phyloP scores from a whole-genome alignment of 2,329 filamentous ascomycete genomes.

The Pseudogymnoascus sp. region DNA sequence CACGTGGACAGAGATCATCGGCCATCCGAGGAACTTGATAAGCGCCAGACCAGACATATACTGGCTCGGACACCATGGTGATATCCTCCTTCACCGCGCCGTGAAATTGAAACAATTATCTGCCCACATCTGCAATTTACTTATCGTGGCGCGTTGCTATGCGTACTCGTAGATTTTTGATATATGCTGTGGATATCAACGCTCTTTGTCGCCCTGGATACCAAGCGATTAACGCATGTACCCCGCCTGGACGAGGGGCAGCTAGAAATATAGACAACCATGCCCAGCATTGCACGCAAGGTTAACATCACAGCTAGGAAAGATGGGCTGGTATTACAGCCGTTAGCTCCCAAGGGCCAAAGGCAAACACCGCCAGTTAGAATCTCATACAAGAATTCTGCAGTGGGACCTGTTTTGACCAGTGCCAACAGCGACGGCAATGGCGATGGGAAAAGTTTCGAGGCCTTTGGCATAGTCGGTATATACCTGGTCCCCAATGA shows the following conservation, averaged over 20 bases:
- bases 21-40: conserved; percentile 1
- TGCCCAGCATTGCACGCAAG: conserved; percentile 30
- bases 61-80: neutral
- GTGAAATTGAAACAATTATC: neutral
- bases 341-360: conserved; percentile 24
- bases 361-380: conserved; percentile 23
- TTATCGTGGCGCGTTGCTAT: neutral
- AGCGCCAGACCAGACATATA: neutral
- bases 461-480: conserved; percentile 31
- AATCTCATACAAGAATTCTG: conserved; percentile 26
- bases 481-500: conserved; percentile 12
- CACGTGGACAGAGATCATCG: neutral
- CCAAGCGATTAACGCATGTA: neutral
- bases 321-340: conserved; percentile 30
- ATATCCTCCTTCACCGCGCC: neutral
- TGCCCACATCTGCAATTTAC: neutral
- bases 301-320: conserved; percentile 28
- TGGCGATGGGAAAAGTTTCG: conserved; percentile 23
- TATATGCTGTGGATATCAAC: neutral
- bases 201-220: neutral
- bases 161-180: neutral
- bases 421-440: conserved; percentile 12
- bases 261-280: conserved; percentile 16
- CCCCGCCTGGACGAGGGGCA: neutral
- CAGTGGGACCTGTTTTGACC: conserved; percentile 19